Conservation (phyloP, 495 filamentous ascomycete species). For the Trichoderma parareesei region DNA sequence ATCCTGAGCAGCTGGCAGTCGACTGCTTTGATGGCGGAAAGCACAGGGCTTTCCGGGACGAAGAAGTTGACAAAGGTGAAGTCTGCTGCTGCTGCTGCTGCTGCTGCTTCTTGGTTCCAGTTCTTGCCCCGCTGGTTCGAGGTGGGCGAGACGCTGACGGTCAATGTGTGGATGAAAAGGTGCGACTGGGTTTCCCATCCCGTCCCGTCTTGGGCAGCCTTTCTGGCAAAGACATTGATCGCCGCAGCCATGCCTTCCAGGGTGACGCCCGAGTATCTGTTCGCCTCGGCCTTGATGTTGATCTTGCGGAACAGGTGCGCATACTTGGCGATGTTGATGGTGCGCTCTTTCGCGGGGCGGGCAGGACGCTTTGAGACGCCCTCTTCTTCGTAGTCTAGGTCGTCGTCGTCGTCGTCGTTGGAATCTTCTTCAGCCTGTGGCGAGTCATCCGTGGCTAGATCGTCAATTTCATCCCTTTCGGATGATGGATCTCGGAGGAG, state of each 20-base stretch:
- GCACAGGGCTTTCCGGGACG: neutral
- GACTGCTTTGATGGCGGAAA: neutral
- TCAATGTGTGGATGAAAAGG: constrained; percentile 5
- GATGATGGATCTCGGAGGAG: constrained; percentile 26
- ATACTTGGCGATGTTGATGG: constrained; percentile 26
- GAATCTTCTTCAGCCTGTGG: neutral
- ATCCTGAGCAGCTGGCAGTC: neutral
- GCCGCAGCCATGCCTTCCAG: constrained; percentile 1
- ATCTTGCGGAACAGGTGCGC: constrained; percentile 31
- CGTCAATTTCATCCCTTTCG: neutral
- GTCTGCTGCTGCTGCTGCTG: too few relatives aligned
- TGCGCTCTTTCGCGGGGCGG: neutral
- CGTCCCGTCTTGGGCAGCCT: neutral
- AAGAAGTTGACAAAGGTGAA: constrained; percentile 7
- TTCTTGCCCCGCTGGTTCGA: neutral
- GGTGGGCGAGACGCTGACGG: neutral
- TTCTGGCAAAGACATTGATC: neutral
- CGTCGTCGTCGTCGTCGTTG: neutral
- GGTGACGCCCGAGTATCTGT: constrained; percentile 14
- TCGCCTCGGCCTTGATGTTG: constrained; percentile 28
- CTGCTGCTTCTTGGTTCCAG: too few relatives aligned
- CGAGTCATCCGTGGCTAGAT: neutral
- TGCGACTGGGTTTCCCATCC: neutral
- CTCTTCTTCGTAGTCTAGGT: neutral
- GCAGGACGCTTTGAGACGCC: neutral